Evolutionary conservation across 2,329 filamentous ascomycete genomes (phyloP).

Genomic region (Aspergillus arachidicola): DNA sequence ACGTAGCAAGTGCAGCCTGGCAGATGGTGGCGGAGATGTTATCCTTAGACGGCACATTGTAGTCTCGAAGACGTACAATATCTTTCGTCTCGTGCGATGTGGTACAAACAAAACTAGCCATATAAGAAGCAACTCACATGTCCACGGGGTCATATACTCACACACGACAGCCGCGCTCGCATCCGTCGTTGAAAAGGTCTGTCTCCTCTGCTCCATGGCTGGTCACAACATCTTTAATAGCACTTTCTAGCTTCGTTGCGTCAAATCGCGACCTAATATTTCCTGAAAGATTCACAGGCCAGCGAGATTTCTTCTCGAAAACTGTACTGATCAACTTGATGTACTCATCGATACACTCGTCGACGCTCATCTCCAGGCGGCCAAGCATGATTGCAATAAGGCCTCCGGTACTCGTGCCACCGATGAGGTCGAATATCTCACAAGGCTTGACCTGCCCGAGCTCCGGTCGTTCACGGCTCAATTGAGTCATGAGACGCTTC

Average conservation of each 20-base stretch:
- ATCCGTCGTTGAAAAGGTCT: neutral
- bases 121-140: neutral
- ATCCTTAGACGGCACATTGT: neutral
- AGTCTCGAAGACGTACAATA: neutral
- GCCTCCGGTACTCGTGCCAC: constrained; percentile 38
- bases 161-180: neutral
- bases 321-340: constrained; percentile 27
- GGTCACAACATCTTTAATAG: neutral
- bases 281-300: neutral
- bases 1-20: constrained; percentile 48
- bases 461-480: constrained; percentile 21
- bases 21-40: constrained; percentile 29
- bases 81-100: neutral
- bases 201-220: neutral
- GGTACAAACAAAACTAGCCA: neutral
- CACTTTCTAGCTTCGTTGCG: neutral
- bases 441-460: constrained; percentile 29
- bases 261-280: neutral
- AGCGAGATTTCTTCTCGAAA: constrained; percentile 21
- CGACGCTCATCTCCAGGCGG: constrained; percentile 45
- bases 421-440: constrained; percentile 44
- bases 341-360: constrained; percentile 38
- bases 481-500: constrained; percentile 30
- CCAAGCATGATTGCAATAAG: constrained; percentile 51
- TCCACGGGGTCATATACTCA: neutral